Evolutionary conservation across 305 asterid species (phyloP).

Genomic region (Striga hermonthica): DNA sequence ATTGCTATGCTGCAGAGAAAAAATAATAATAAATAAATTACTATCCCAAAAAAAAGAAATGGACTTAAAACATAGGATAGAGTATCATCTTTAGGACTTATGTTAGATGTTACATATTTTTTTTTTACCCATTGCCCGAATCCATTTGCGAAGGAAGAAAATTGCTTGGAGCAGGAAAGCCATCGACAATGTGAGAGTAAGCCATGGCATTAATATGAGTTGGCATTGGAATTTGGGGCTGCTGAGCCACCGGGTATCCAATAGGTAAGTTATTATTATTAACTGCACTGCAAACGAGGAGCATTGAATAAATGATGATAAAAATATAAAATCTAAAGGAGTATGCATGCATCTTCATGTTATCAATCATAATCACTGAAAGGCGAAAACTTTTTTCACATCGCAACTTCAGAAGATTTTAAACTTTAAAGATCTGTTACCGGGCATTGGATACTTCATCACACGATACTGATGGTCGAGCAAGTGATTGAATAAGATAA

Average conservation of each 20-base stretch:
- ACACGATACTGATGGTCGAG: conserved; percentile 69
- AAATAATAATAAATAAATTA: not conserved
- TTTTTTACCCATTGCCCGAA: conserved; percentile 66
- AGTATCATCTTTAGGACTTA: no score
- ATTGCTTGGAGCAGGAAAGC: conserved; percentile 65
- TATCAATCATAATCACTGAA: no score
- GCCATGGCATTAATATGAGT: conserved; percentile 64
- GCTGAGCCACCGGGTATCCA: conserved; percentile 75
- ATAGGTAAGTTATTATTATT: conserved; percentile 76
- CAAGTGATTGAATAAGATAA: conserved; percentile 68
- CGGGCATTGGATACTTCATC: conserved; percentile 72
- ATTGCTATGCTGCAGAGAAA: conserved; percentile 44
- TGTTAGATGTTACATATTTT: no score
- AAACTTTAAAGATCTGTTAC: conserved; percentile 33
- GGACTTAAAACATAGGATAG: no score
- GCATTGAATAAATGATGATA: conserved; percentile 34
- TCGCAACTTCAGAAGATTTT: not conserved
- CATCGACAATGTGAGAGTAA: conserved; percentile 59
- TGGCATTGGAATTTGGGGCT: conserved; percentile 46
- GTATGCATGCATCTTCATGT: not conserved
- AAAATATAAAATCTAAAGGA: not conserved
- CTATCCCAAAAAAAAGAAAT: no score
- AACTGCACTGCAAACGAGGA: conserved; percentile 62
- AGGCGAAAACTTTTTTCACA: not conserved
- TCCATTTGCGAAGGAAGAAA: conserved; percentile 58